Evolutionary conservation across 169 alveolate species (phyloP), one percentile per base, ranked within the genome.

Genomic region (Plasmodium berghei): DNA sequence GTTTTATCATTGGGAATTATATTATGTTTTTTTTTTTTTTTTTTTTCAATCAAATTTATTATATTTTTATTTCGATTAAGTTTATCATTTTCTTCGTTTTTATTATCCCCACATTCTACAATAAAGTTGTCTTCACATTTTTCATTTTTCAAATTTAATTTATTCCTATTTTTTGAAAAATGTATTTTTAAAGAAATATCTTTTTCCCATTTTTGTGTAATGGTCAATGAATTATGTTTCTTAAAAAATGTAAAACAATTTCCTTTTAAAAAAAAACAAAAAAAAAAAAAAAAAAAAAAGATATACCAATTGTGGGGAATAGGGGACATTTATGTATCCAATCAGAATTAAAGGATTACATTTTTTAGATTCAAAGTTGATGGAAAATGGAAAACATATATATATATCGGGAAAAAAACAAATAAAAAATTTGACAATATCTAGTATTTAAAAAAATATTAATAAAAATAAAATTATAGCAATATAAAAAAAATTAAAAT

Each of bases 291-390:
- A 52, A 52, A 14, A 12, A 16, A 52, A 3, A 4, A 16, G 59
- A 8, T 14, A 16, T 16, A 52, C n/a, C 24, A 52, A 52, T 3
- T 52, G 6, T n/a, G 66, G 20, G 0, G 20, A 24, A 18, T 2
- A 58, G 9, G 18, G 59, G 4, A 9, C 66, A 58, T 58, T 58
- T 58, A 58, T 58, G 28, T 58, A 12, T 58, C 66, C 20, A 52
- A 12, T 0, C 42, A 34, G 5, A 34, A 34, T 5, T 34, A 5
- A 34, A 8, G 42, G 5, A 34, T 34, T 34, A 34, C 42, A 34
- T 34, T 34, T 34, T 34, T 34, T 34, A 0, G 3, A 34, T 34
- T 34, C 42, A 34, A 34, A 34, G 42, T 34, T 34, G 26, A 1
- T 22, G 1, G 26, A 34, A 34, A 34, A 34, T 34, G 8, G 42